phyloP scores from a whole-genome alignment of 495 filamentous ascomycete genomes.

The Pseudotulostoma volvatum region DNA sequence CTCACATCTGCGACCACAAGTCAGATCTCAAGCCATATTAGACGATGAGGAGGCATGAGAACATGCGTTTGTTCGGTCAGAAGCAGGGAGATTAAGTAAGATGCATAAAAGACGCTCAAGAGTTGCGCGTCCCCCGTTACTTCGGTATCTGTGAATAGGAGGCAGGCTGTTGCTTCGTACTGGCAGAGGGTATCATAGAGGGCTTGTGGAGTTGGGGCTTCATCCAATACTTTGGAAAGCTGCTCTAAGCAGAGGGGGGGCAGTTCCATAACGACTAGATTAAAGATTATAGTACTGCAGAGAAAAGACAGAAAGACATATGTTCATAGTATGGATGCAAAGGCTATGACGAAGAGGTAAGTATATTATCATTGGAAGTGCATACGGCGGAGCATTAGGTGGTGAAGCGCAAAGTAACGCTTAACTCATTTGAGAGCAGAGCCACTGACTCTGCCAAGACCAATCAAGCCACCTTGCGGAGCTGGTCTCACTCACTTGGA shows the following conservation, averaged over 20 bases:
- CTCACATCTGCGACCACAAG: constrained; percentile 23
- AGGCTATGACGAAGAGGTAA: constrained; percentile 2
- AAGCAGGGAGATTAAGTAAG: constrained; percentile 35
- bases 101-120: constrained; percentile 32
- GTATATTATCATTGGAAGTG: constrained; percentile 3
- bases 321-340: not conserved
- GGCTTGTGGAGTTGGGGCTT: constrained; percentile 20
- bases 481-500: too few species aligned
- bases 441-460: too few species aligned
- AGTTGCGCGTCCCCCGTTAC: constrained; percentile 12
- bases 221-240: constrained; percentile 21
- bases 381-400: constrained; percentile 20
- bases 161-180: constrained; percentile 28
- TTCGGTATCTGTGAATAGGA: constrained; percentile 12
- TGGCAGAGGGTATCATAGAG: constrained; percentile 28
- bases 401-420: too few species aligned
- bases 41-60: not conserved
- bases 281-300: too few species aligned
- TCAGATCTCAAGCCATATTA: not conserved
- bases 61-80: constrained; percentile 30
- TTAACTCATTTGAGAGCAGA: too few species aligned
- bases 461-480: too few species aligned
- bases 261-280: constrained; percentile 23
- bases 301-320: not conserved
- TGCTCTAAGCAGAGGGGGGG: constrained; percentile 21